phyloP scores from a whole-genome alignment of 1,284 basidiomycete species.

The Agroathelia rolfsii region DNA sequence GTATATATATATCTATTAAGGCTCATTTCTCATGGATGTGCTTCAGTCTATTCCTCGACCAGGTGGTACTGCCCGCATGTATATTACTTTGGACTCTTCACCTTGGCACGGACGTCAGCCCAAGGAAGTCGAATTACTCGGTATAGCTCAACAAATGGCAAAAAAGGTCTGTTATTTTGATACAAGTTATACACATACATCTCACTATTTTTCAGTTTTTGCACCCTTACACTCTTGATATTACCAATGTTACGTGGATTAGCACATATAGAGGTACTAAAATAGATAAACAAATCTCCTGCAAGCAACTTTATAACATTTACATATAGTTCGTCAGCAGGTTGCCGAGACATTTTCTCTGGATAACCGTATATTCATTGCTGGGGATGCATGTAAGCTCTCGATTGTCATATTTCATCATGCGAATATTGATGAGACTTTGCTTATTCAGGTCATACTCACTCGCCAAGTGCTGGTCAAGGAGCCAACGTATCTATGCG shows the following conservation, averaged over 20 bases:
- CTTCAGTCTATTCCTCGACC: slow-evolving; percentile 6
- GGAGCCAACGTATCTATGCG: slow-evolving; percentile 14
- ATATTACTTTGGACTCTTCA: slow-evolving; percentile 1
- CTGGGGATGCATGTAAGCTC: slow-evolving; percentile 13
- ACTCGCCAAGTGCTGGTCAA: slow-evolving; percentile 12
- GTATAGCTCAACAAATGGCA: not conserved
- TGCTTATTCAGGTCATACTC: slow-evolving; percentile 7
- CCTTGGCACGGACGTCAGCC: no score
- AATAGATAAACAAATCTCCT: no score
- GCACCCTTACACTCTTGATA: slow-evolving; percentile 13
- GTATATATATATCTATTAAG: no score
- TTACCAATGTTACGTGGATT: slow-evolving; percentile 13
- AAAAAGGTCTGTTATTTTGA: slow-evolving; percentile 1
- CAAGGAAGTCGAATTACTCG: not conserved
- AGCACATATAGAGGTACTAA: slow-evolving; percentile 10
- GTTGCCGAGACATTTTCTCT: slow-evolving; percentile 12
- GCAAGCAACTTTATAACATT: not conserved
- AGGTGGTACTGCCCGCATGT: slow-evolving; percentile 6
- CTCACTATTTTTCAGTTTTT: no score
- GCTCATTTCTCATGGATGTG: no score
- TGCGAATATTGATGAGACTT: not conserved
- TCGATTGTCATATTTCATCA: not conserved
- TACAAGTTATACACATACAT: no score
- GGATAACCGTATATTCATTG: slow-evolving; percentile 12
- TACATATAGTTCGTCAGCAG: slow-evolving; percentile 13